Evolutionary conservation across 2,329 filamentous ascomycete species (phyloP).

Genomic region (Aspergillus neoniger): DNA sequence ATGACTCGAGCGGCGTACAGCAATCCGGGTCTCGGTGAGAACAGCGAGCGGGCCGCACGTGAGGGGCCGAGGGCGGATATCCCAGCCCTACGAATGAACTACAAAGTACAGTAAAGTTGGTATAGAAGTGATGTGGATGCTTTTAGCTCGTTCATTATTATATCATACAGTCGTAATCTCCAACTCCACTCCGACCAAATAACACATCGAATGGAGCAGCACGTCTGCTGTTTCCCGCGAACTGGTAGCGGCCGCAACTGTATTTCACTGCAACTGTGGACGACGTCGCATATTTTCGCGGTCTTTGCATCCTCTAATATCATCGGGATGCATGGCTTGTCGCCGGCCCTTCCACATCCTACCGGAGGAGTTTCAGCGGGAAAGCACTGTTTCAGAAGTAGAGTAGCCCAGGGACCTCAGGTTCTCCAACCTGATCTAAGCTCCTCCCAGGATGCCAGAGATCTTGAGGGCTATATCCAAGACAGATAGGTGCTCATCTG

Average conservation of each 20-base stretch:
- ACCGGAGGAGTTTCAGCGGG: not conserved
- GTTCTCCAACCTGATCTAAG: slow-evolving; percentile 10
- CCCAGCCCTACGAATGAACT: not conserved
- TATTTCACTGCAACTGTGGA: not conserved
- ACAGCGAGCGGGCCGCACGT: slow-evolving; percentile 13
- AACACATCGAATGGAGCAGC: not conserved
- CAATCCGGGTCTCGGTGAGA: slow-evolving; percentile 5
- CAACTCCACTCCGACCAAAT: not conserved
- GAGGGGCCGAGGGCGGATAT: slow-evolving; percentile 3
- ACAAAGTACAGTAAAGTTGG: not conserved
- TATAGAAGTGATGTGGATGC: not conserved
- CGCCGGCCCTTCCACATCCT: not conserved
- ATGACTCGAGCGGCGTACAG: not conserved
- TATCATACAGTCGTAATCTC: slow-evolving; percentile 23
- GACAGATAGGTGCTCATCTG: slow-evolving; percentile 91
- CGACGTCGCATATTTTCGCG: not conserved
- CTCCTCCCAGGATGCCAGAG: slow-evolving; percentile 64
- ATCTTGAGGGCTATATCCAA: slow-evolving; percentile 82
- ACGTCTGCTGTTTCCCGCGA: not conserved
- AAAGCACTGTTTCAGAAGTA: not conserved
- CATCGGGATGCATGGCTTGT: not conserved
- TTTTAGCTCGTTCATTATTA: slow-evolving; percentile 12
- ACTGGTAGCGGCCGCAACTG: not conserved
- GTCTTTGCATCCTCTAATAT: not conserved
- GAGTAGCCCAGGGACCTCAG: not conserved